Conservation (phyloP, 2,329 filamentous ascomycete genomes). For the Pseudocercospora ulei region DNA sequence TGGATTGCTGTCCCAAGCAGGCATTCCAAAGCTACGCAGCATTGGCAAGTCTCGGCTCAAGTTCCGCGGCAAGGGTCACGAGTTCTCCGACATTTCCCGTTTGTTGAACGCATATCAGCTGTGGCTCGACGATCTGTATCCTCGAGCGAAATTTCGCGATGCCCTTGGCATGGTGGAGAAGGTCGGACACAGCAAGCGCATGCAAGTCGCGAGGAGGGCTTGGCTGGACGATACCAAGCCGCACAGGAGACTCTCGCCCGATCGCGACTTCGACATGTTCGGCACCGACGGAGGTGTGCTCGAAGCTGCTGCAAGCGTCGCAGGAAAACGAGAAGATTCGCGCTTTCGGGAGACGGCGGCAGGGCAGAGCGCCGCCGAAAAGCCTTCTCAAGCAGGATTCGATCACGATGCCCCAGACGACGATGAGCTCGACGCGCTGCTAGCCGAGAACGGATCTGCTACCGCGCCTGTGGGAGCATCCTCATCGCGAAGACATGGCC, state of each 20-base stretch:
- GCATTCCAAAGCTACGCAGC: conserved; percentile 70
- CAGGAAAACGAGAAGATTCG: conserved; percentile 9
- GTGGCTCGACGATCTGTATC: conserved; percentile 94
- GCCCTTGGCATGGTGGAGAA: conserved; percentile 87
- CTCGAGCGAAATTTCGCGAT: conserved; percentile 86
- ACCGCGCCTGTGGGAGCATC: conserved; percentile 1
- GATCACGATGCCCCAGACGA: conserved; percentile 19
- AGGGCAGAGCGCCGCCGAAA: conserved; percentile 18
- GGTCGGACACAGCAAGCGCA: conserved; percentile 70
- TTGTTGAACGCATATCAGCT: conserved; percentile 86
- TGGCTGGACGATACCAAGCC: conserved; percentile 74
- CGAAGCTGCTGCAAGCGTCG: neutral
- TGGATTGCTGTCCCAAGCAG: conserved; percentile 70
- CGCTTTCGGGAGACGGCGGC: conserved; percentile 7
- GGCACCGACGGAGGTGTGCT: conserved; percentile 15
- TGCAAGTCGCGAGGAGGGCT: conserved; percentile 63
- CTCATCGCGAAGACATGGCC: conserved; percentile 21
- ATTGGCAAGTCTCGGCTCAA: conserved; percentile 60
- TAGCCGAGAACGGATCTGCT: conserved; percentile 19
- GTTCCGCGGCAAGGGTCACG: conserved; percentile 88
- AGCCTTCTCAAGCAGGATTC: neutral
- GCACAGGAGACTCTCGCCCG: conserved; percentile 25
- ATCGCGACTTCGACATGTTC: conserved; percentile 14
- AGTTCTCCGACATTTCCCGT: conserved; percentile 77
- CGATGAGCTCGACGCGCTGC: conserved; percentile 27